Conservation (phyloP, 2,329 filamentous ascomycete species). For the Ophiocordyceps unilateralis region DNA sequence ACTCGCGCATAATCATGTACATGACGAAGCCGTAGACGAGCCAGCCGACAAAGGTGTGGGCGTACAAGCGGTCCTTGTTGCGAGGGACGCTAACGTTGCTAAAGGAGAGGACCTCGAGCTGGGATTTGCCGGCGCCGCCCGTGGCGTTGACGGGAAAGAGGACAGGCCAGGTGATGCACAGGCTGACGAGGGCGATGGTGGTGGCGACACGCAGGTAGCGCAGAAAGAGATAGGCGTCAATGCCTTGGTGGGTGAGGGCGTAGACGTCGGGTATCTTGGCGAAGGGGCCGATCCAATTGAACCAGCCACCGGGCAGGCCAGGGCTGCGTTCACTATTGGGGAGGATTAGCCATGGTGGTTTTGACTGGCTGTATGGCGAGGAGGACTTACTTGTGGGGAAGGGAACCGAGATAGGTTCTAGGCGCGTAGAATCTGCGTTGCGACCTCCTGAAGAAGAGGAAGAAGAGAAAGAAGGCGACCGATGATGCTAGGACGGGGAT, state of each 20-base stretch:
- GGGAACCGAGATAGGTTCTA: slow-evolving; percentile 30
- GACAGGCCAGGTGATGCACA: slow-evolving; percentile 69
- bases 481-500: slow-evolving; percentile 33
- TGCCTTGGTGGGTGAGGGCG: slow-evolving; percentile 67
- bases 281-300: slow-evolving; percentile 46
- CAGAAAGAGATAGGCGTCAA: slow-evolving; percentile 79
- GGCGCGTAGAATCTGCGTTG: slow-evolving; percentile 37
- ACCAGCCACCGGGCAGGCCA: slow-evolving; percentile 34
- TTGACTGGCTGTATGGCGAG: background rate
- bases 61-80: slow-evolving; percentile 52
- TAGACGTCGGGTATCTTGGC: slow-evolving; percentile 55
- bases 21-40: slow-evolving; percentile 77
- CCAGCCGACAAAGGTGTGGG: slow-evolving; percentile 67
- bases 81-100: slow-evolving; percentile 23
- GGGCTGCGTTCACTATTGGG: slow-evolving; percentile 34
- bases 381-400: slow-evolving; percentile 27
- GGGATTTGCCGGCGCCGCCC: slow-evolving; percentile 44
- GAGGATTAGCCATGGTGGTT: no score
- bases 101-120: slow-evolving; percentile 38
- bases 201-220: slow-evolving; percentile 66
- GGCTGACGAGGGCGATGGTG: slow-evolving; percentile 65
- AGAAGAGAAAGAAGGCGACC: slow-evolving; percentile 30
- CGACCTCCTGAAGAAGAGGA: slow-evolving; percentile 29
- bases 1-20: slow-evolving; percentile 77
- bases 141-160: slow-evolving; percentile 73